phyloP scores from a whole-genome alignment of 306 rosid genomes.

The Ziziphus jujuba region DNA sequence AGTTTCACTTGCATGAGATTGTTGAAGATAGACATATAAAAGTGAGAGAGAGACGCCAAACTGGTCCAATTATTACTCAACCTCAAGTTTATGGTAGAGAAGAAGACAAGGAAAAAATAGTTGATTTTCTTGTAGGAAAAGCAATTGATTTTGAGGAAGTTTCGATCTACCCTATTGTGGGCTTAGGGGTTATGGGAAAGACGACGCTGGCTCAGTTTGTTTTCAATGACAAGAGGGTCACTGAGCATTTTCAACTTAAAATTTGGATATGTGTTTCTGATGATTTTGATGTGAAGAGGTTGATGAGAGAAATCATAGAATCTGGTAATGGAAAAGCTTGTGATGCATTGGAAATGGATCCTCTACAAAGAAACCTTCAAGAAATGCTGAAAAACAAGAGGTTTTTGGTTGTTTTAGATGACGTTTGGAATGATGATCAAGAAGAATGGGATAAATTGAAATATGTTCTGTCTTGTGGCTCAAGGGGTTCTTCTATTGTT shows the following conservation, averaged over 20 bases:
- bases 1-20: conserved; percentile 20
- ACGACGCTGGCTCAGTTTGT: conserved; percentile 45
- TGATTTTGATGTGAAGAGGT: too few relatives aligned
- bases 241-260: conserved; percentile 21
- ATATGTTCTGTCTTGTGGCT: conserved; percentile 26
- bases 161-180: conserved; percentile 32
- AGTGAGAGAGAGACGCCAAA: background rate
- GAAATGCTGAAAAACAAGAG: conserved; percentile 13
- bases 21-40: background rate
- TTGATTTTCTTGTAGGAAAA: background rate
- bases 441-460: conserved; percentile 33
- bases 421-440: conserved; percentile 41
- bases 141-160: conserved; percentile 13
- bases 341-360: conserved; percentile 16
- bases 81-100: conserved; percentile 20
- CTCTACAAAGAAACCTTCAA: conserved; percentile 3
- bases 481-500: conserved; percentile 32
- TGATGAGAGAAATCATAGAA: conserved; percentile 30
- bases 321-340: conserved; percentile 5
- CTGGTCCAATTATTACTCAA: background rate
- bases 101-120: conserved; percentile 9
- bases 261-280: conserved; percentile 49
- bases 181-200: conserved; percentile 49
- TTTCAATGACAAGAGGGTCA: conserved; percentile 14
- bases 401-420: conserved; percentile 43